A percentile compares a stretch with the other conserved stretches of the same genome.
phyloP scores from a whole-genome alignment of 2,329 filamentous ascomycete genomes.

The Botrytis aclada region DNA sequence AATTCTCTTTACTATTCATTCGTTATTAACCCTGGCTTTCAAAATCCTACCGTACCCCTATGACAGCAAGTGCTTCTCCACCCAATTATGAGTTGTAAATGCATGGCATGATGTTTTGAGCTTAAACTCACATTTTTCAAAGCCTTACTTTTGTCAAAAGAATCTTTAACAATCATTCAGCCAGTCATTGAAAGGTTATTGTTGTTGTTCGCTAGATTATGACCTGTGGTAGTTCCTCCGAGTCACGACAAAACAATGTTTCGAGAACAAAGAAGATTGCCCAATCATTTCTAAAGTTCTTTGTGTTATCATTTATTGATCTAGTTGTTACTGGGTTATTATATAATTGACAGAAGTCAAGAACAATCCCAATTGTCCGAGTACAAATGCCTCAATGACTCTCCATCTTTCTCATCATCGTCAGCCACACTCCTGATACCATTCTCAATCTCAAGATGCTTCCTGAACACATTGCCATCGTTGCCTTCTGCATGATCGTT shows the following conservation, averaged over 20 bases:
- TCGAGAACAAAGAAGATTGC: background rate
- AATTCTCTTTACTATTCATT: background rate
- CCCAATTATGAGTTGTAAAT: constrained; percentile 14
- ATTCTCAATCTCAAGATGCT: background rate
- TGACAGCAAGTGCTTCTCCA: constrained; percentile 15
- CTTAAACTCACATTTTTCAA: background rate
- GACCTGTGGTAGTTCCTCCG: background rate
- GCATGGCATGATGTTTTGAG: background rate
- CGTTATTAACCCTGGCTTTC: background rate
- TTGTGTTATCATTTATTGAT: background rate
- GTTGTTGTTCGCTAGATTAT: background rate
- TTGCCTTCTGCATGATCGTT: constrained; percentile 11
- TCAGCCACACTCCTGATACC: background rate
- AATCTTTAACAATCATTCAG: background rate
- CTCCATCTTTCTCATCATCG: background rate
- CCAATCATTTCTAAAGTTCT: background rate
- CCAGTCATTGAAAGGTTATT: background rate
- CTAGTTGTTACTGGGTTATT: background rate
- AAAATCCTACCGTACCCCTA: background rate
- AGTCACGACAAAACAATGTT: background rate
- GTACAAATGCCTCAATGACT: background rate
- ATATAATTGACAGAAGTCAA: background rate
- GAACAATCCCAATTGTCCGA: background rate
- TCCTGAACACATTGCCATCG: background rate
- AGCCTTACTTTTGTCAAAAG: background rate